phyloP scores from a whole-genome alignment of 2,329 filamentous ascomycete genomes.

The Pseudopyricularia cyperi region DNA sequence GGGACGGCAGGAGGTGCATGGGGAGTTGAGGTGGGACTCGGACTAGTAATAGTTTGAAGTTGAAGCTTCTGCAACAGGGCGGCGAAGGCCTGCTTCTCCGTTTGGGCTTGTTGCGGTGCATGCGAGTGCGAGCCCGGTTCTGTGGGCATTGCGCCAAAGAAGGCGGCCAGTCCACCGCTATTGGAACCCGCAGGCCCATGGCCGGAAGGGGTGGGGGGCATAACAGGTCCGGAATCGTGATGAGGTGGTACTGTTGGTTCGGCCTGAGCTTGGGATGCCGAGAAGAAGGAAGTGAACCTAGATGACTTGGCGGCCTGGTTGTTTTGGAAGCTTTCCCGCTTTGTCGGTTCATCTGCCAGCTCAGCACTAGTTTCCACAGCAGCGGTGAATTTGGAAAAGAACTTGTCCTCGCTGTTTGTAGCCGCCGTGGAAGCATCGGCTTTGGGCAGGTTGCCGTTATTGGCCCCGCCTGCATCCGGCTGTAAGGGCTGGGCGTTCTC shows the following conservation, averaged over 20 bases:
- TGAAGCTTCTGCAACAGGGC: conserved; percentile 73
- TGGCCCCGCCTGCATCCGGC: conserved; percentile 20
- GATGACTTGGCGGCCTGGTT: conserved; percentile 58
- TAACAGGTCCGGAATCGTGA: background rate
- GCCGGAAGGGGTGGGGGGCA: conserved; percentile 10
- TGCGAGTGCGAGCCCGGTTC: background rate
- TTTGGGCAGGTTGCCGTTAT: conserved; percentile 34
- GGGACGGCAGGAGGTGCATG: background rate
- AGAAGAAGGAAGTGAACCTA: conserved; percentile 74
- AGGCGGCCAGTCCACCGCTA: background rate
- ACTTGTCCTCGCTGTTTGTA: conserved; percentile 61
- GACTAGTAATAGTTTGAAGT: conserved; percentile 30
- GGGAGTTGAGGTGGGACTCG: conserved; percentile 15
- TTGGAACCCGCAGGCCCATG: conserved; percentile 19
- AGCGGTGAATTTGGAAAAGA: conserved; percentile 38
- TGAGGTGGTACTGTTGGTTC: conserved; percentile 24
- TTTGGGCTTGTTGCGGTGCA: conserved; percentile 27
- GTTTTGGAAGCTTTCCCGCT: conserved; percentile 30
- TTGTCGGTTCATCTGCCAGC: conserved; percentile 32
- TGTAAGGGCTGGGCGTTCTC: conserved; percentile 21
- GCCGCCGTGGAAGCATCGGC: conserved; percentile 48
- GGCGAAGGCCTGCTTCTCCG: conserved; percentile 78
- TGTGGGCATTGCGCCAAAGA: background rate
- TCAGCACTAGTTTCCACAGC: conserved; percentile 25
- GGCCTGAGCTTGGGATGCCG: conserved; percentile 32